A percentile compares a stretch with the other conserved stretches of the same genome.
Evolutionary conservation across 768 basidiomycete species (phyloP).

Genomic region (Daedaleopsis sinensis): DNA sequence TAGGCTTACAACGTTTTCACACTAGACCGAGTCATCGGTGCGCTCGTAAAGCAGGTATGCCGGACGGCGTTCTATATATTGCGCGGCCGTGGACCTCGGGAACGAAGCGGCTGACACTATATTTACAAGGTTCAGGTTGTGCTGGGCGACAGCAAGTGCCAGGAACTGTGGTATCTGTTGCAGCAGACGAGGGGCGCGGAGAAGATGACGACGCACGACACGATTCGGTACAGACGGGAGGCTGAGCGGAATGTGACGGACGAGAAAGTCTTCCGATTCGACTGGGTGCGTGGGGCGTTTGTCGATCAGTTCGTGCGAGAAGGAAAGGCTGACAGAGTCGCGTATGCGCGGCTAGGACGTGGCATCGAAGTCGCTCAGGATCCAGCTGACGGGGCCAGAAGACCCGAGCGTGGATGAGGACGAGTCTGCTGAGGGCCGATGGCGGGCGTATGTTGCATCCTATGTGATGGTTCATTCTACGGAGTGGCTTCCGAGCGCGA

Average conservation of each 20-base stretch:
- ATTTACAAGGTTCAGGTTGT: slow-evolving; percentile 79
- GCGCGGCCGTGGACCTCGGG: neutral
- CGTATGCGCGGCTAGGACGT: slow-evolving; percentile 45
- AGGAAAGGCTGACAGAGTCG: slow-evolving; percentile 6
- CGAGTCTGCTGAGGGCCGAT: slow-evolving; percentile 53
- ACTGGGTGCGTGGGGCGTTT: slow-evolving; percentile 63
- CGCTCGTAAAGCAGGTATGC: slow-evolving; percentile 86
- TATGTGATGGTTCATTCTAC: slow-evolving; percentile 73
- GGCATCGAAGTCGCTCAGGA: slow-evolving; percentile 54
- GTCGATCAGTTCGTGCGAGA: neutral
- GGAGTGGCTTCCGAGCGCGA: slow-evolving; percentile 61
- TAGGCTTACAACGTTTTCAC: slow-evolving; percentile 94
- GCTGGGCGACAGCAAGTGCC: slow-evolving; percentile 80
- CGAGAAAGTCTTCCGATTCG: slow-evolving; percentile 75
- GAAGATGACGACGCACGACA: slow-evolving; percentile 55
- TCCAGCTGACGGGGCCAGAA: slow-evolving; percentile 61
- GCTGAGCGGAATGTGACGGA: slow-evolving; percentile 78
- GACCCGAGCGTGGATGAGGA: slow-evolving; percentile 69
- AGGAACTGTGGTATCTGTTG: slow-evolving; percentile 80
- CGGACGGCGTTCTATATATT: slow-evolving; percentile 25
- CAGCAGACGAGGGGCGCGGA: slow-evolving; percentile 62
- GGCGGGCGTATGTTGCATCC: slow-evolving; percentile 75
- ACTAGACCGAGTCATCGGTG: slow-evolving; percentile 87
- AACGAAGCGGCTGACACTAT: slow-evolving; percentile 4
- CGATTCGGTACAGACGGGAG: slow-evolving; percentile 77